These are phyloP conservation scores for Hemisphaericaspora xylofermentans DNA, from an alignment of 1,139 yeast genomes.

Conservation along the genomic window DNA sequence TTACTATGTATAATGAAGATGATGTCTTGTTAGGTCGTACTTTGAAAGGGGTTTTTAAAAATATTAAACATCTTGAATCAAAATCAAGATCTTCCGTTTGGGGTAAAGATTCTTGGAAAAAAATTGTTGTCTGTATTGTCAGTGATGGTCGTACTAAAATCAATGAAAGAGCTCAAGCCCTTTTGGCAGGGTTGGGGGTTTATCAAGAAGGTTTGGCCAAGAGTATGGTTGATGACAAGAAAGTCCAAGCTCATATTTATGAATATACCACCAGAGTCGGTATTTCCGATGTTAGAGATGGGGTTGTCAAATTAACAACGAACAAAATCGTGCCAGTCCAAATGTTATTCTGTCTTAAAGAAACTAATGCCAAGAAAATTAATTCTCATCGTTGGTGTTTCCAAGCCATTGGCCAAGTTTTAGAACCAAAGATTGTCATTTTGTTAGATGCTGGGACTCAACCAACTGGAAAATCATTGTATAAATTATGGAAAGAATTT, in stretches of 20 bases:
- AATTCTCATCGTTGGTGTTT: constrained; percentile 54
- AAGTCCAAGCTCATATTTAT: constrained; percentile 48
- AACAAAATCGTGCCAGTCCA: constrained; percentile 52
- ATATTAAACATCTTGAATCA: constrained; percentile 48
- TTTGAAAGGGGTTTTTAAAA: constrained; percentile 48
- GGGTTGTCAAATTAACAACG: constrained; percentile 47
- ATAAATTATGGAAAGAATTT: constrained; percentile 50
- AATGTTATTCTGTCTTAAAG: constrained; percentile 47
- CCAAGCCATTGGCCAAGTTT: constrained; percentile 47
- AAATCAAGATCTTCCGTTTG: constrained; percentile 42
- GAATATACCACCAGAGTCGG: constrained; percentile 52
- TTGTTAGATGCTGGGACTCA: constrained; percentile 51
- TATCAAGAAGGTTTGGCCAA: constrained; percentile 52
- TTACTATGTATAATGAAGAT: constrained; percentile 52
- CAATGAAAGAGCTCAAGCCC: constrained; percentile 49
- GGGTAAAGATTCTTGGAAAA: constrained; percentile 53
- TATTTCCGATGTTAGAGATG: constrained; percentile 41
- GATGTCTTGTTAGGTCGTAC: constrained; percentile 47
- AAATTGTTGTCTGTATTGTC: constrained; percentile 48
- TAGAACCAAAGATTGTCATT: constrained; percentile 44
- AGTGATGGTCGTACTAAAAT: constrained; percentile 50
- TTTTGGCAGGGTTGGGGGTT: constrained; percentile 48
- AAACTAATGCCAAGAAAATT: constrained; percentile 47
- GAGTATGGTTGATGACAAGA: constrained; percentile 45
- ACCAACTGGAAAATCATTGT: constrained; percentile 45